These are phyloP conservation scores for Quillaja saponaria DNA, from an alignment of 306 rosid species.

Conservation along the genomic window DNA sequence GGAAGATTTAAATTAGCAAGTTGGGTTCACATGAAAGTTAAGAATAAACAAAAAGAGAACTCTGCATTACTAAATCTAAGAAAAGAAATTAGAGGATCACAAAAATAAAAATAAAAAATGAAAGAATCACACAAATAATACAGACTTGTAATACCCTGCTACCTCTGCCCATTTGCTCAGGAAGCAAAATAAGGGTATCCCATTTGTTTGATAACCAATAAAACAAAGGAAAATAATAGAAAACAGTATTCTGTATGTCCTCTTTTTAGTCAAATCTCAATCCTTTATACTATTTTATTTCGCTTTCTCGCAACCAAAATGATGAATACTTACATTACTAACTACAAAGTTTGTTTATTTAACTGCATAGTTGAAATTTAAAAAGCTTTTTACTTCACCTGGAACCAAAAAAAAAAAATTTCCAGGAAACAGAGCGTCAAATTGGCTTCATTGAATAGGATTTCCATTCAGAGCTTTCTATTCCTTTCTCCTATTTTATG, in stretches of 20 bases:
- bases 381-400: slow-evolving; percentile 8
- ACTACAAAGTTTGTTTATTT: not conserved
- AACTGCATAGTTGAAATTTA: not conserved
- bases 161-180: not conserved
- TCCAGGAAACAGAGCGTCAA: no score
- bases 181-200: slow-evolving; percentile 18
- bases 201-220: slow-evolving; percentile 28
- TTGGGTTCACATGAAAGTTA: no score
- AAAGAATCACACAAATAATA: no score
- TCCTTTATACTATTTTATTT: no score
- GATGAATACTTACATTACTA: not conserved
- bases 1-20: not conserved
- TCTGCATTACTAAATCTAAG: not conserved
- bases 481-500: no score
- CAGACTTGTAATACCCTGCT: no score
- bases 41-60: not conserved
- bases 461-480: no score
- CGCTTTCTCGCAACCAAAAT: slow-evolving; percentile 6
- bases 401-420: no score
- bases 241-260: not conserved
- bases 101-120: slow-evolving; percentile 2
- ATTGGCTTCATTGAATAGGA: no score
- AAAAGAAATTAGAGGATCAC: no score
- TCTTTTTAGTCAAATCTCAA: no score
- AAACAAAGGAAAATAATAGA: slow-evolving; percentile 17